Conservation (phyloP, 2,329 filamentous ascomycete genomes). For the Trichophyton benhamiae region DNA sequence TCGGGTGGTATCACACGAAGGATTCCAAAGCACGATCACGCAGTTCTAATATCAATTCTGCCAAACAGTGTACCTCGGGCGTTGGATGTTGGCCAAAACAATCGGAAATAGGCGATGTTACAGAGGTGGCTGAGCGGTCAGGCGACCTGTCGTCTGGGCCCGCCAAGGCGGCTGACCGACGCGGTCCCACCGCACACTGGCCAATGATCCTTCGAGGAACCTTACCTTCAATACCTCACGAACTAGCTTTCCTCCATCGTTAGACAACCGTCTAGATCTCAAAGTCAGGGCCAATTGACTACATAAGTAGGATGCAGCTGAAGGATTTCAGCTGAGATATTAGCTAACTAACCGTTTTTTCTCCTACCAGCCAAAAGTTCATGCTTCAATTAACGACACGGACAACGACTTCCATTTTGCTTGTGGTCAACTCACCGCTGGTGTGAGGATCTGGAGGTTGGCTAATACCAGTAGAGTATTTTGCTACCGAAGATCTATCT, state of each 20-base stretch:
- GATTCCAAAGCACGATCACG: neutral
- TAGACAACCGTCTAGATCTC: too few species aligned
- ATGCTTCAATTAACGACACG: too few species aligned
- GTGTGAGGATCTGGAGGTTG: too few species aligned
- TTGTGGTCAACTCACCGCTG: too few species aligned
- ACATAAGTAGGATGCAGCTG: too few species aligned
- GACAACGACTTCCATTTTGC: too few species aligned
- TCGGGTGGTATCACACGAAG: neutral
- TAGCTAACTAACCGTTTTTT: too few species aligned
- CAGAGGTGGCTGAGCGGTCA: neutral
- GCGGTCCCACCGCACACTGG: neutral
- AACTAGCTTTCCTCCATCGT: neutral
- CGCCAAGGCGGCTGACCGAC: too few species aligned
- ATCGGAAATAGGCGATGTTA: neutral
- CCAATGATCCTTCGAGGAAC: neutral
- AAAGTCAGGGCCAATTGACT: too few species aligned
- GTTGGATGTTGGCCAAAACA: neutral
- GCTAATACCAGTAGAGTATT: too few species aligned
- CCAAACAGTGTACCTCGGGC: neutral
- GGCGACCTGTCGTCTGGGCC: neutral
- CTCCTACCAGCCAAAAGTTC: too few species aligned
- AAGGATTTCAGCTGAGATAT: too few species aligned
- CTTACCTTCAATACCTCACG: neutral
- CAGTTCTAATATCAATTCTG: neutral
- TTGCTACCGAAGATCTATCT: neutral